phyloP scores from a whole-genome alignment of 1,139 yeast species.

The Dujonia santamariae region DNA sequence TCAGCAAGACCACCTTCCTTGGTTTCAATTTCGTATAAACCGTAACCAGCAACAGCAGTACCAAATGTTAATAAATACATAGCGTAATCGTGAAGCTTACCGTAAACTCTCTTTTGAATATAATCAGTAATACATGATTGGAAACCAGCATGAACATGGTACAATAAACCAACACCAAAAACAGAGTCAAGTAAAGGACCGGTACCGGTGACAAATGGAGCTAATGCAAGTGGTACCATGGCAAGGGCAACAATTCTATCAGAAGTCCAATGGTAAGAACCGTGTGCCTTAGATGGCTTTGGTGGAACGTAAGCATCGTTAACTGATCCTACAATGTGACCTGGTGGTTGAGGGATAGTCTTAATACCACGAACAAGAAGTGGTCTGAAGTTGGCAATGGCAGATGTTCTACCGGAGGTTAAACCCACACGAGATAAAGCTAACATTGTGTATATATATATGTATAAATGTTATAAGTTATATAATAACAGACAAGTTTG shows the following conservation, averaged over 20 bases:
- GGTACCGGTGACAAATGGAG: slow-evolving; percentile 59
- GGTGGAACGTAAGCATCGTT: slow-evolving; percentile 73
- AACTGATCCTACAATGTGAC: slow-evolving; percentile 69
- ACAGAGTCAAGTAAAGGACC: slow-evolving; percentile 55
- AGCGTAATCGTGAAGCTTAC: slow-evolving; percentile 64
- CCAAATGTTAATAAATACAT: slow-evolving; percentile 67
- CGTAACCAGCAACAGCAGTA: slow-evolving; percentile 70
- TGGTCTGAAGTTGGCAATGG: slow-evolving; percentile 10
- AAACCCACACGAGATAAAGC: slow-evolving; percentile 23
- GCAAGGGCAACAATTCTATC: slow-evolving; percentile 60
- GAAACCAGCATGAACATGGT: slow-evolving; percentile 70
- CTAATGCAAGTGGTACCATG: slow-evolving; percentile 59
- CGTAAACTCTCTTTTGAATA: slow-evolving; percentile 76
- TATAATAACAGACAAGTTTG: too few relatives aligned
- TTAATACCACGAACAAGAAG: slow-evolving; percentile 25
- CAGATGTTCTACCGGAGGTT: slow-evolving; percentile 12
- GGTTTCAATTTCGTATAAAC: slow-evolving; percentile 78
- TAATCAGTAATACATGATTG: slow-evolving; percentile 79
- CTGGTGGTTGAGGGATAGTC: slow-evolving; percentile 73
- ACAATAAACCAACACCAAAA: slow-evolving; percentile 52
- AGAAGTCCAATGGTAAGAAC: slow-evolving; percentile 71
- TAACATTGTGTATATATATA: slow-evolving; percentile 14
- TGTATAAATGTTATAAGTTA: not conserved
- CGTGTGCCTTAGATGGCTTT: slow-evolving; percentile 50
- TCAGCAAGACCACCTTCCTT: slow-evolving; percentile 45